These are phyloP conservation scores for Colletotrichum siamense DNA, from an alignment of 2,329 filamentous ascomycete species.

Conservation along the genomic window DNA sequence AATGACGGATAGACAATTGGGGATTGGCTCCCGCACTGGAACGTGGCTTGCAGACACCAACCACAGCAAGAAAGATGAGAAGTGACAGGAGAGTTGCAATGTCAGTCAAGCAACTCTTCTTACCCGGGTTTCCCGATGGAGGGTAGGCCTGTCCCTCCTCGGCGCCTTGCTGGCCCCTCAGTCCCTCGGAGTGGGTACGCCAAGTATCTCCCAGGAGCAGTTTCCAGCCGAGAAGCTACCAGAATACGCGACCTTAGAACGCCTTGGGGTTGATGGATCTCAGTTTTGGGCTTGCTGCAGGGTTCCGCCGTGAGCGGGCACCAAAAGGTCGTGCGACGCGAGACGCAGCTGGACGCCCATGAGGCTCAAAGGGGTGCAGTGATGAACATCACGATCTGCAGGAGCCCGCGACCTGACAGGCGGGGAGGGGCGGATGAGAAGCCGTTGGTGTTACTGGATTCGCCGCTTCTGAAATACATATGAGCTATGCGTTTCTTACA, in stretches of 20 bases:
- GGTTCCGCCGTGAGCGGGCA: neutral
- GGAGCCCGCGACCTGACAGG: conserved; percentile 13
- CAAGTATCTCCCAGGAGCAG: neutral
- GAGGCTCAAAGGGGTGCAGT: conserved; percentile 16
- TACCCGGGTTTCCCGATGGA: conserved; percentile 3
- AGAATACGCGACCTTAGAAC: neutral
- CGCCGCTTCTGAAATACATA: neutral
- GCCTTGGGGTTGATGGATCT: neutral
- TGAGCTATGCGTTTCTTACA: neutral
- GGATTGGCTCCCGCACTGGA: neutral
- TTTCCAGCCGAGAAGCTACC: neutral
- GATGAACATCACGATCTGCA: conserved; percentile 7
- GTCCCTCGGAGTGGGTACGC: conserved; percentile 2
- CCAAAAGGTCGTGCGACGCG: neutral
- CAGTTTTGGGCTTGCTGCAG: conserved; percentile 4
- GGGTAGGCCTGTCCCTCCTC: neutral
- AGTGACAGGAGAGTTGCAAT: neutral
- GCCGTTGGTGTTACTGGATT: neutral
- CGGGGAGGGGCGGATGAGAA: conserved; percentile 10
- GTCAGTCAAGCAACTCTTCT: neutral
- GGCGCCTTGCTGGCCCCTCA: conserved; percentile 1
- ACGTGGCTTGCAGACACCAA: conserved; percentile 14
- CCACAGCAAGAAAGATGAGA: neutral
- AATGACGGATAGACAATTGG: neutral
- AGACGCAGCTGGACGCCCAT: conserved; percentile 4